Conservation (phyloP, 1,139 yeast genomes). For the Hansenula lynferdii region DNA sequence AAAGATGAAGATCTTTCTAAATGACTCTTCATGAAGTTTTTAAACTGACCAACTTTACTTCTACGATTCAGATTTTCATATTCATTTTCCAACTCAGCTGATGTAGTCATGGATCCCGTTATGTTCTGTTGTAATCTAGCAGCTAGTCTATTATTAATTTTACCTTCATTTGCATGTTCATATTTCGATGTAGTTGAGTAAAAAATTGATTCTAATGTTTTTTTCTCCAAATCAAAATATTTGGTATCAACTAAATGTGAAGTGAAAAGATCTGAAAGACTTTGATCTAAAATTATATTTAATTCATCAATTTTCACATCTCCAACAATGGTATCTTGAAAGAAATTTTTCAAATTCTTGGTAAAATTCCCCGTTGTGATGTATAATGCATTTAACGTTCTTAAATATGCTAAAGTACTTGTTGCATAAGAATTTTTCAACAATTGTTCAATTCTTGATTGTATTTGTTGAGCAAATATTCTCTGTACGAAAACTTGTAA, state of each 20-base stretch:
- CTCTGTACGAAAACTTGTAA: constrained; percentile 69
- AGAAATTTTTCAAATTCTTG: constrained; percentile 59
- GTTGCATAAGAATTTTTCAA: constrained; percentile 60
- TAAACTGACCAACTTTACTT: constrained; percentile 30
- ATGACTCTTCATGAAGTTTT: constrained; percentile 34
- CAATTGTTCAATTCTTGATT: constrained; percentile 58
- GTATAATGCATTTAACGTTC: constrained; percentile 67
- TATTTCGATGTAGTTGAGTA: constrained; percentile 43
- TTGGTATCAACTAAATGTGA: constrained; percentile 64
- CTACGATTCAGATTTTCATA: constrained; percentile 20
- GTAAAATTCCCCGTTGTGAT: constrained; percentile 59
- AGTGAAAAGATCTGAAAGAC: constrained; percentile 65
- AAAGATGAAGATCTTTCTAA: constrained; percentile 34
- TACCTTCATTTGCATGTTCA: constrained; percentile 47
- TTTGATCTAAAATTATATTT: constrained; percentile 61
- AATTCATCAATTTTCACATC: constrained; percentile 43
- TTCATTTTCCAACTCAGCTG: constrained; percentile 7
- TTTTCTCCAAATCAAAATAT: constrained; percentile 72
- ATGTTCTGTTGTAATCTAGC: constrained; percentile 35
- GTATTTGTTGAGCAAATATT: constrained; percentile 72
- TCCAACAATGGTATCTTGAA: constrained; percentile 33
- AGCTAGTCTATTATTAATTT: constrained; percentile 42
- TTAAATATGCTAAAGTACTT: constrained; percentile 69
- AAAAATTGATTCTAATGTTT: constrained; percentile 60
- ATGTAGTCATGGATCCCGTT: constrained; percentile 16